Percentiles rank a stretch among this genome's conserved stretches.
Evolutionary conservation across 306 rosid species (phyloP).

Genomic region (Sphenostylis stenocarpa): DNA sequence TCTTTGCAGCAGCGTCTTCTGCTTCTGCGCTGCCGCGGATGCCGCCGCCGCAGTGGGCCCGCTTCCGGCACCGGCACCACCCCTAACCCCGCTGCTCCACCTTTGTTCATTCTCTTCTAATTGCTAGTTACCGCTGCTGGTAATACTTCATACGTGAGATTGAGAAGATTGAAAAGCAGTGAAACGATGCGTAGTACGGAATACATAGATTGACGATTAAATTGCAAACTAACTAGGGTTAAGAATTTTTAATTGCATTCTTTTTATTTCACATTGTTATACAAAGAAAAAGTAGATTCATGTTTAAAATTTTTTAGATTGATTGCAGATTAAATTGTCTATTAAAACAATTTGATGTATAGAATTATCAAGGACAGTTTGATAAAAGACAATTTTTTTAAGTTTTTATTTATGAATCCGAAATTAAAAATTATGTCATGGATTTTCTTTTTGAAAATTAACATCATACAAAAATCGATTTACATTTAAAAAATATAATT

Average conservation of each 20-base stretch:
- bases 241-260: background rate
- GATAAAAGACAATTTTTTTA: too few species aligned
- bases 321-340: too few species aligned
- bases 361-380: too few species aligned
- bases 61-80: conserved; percentile 40
- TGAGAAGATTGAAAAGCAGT: background rate
- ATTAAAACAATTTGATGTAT: too few species aligned
- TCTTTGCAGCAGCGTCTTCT: conserved; percentile 69
- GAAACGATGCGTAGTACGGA: background rate
- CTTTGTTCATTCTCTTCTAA: conserved; percentile 49
- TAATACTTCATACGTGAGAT: background rate
- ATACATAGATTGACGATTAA: too few species aligned
- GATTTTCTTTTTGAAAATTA: too few species aligned
- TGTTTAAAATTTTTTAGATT: too few species aligned
- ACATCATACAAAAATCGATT: too few species aligned
- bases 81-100: conserved; percentile 40
- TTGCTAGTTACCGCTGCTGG: background rate
- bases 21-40: conserved; percentile 67
- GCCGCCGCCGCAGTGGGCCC: conserved; percentile 63
- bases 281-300: too few species aligned
- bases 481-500: too few species aligned
- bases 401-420: too few species aligned
- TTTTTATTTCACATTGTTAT: background rate
- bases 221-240: background rate
- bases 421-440: too few species aligned